A percentile compares a stretch with the other conserved stretches of the same genome.
Evolutionary conservation across 148 eudicot genomes (phyloP).

Genomic region (Dysphania ambrosioides): DNA sequence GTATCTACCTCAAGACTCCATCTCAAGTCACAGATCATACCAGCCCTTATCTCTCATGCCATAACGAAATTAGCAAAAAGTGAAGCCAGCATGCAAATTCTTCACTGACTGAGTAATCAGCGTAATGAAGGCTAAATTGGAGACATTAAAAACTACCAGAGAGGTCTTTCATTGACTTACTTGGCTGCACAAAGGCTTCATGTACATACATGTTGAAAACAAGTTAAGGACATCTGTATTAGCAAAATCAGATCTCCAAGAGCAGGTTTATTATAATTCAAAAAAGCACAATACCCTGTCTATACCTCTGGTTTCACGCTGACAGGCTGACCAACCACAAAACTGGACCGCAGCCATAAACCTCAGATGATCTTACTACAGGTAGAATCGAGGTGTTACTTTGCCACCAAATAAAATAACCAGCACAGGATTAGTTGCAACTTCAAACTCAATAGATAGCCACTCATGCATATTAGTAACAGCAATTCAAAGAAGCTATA

Average conservation of each 20-base stretch:
- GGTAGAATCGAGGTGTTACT: constrained; percentile 9
- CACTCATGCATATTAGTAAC: constrained; percentile 23
- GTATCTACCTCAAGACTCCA: background rate
- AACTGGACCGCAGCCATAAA: constrained; percentile 3
- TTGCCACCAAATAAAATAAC: constrained; percentile 14
- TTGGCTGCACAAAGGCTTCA: background rate
- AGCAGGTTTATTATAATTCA: background rate
- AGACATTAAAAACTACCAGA: background rate
- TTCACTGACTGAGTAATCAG: background rate
- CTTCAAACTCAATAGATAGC: constrained; percentile 8
- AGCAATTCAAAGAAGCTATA: constrained; percentile 12
- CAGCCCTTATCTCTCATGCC: background rate
- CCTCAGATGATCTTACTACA: background rate
- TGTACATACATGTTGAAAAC: background rate
- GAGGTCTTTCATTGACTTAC: background rate
- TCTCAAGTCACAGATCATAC: background rate
- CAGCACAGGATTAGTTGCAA: constrained; percentile 8
- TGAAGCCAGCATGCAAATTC: background rate
- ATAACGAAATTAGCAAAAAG: constrained; percentile 1
- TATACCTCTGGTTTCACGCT: background rate
- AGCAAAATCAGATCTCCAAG: background rate
- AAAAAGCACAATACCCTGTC: background rate
- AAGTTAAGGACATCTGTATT: background rate
- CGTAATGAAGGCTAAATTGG: background rate
- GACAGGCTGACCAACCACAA: background rate